Evolutionary conservation across 1,284 basidiomycete species (phyloP).

Genomic region (Cryptococcus sp.): DNA sequence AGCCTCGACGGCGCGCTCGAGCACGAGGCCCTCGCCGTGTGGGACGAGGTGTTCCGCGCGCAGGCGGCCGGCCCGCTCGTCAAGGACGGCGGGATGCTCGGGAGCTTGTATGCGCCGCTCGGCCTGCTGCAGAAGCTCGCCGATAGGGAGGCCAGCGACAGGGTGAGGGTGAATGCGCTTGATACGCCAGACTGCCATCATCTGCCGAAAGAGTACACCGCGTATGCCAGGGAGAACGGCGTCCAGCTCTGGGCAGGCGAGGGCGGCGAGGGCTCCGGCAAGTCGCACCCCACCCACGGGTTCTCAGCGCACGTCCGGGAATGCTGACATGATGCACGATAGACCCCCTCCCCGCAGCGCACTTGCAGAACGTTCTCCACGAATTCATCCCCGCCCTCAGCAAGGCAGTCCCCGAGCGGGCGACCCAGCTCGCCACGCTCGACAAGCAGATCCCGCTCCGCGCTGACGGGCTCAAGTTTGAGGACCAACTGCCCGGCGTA

Average conservation of each 20-base stretch:
- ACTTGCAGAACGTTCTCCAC: slow-evolving; percentile 47
- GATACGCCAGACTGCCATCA: slow-evolving; percentile 49
- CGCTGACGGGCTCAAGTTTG: slow-evolving; percentile 28
- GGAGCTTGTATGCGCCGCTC: slow-evolving; percentile 32
- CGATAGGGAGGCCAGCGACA: not conserved
- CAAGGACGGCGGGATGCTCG: slow-evolving; percentile 17
- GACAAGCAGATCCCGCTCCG: slow-evolving; percentile 24
- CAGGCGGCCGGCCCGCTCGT: not conserved
- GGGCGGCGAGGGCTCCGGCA: slow-evolving; percentile 44
- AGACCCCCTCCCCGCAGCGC: slow-evolving; percentile 46
- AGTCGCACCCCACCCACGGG: slow-evolving; percentile 9
- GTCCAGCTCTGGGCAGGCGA: slow-evolving; percentile 49
- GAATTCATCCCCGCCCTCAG: slow-evolving; percentile 36
- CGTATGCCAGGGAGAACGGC: slow-evolving; percentile 35
- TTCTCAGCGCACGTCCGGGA: not conserved
- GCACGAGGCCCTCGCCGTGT: slow-evolving; percentile 14
- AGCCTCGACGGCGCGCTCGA: slow-evolving; percentile 9
- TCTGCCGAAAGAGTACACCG: slow-evolving; percentile 39
- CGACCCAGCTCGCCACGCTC: slow-evolving; percentile 3
- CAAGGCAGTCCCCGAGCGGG: not conserved
- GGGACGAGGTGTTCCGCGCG: not conserved
- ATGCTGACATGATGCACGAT: not conserved
- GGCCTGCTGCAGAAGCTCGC: slow-evolving; percentile 23
- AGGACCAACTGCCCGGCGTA: slow-evolving; percentile 1
- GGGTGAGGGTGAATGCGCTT: slow-evolving; percentile 36